Conservation (phyloP, 2,329 filamentous ascomycete genomes). For the Aspergillus piperis region DNA sequence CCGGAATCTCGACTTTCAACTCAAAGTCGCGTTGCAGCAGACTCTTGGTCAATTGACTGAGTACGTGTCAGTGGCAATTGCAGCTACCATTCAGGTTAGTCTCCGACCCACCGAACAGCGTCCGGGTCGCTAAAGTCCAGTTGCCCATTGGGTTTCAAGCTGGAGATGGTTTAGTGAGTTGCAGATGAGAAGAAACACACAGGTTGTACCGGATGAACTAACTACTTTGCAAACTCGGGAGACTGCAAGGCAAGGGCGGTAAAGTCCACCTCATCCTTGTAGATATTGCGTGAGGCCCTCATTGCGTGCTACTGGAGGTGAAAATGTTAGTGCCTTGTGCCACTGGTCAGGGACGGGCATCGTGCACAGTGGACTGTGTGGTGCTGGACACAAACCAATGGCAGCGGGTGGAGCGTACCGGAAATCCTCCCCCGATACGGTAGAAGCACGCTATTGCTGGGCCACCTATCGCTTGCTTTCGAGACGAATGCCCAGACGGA, state of each 20-base stretch:
- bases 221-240: conserved; percentile 61
- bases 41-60: conserved; percentile 70
- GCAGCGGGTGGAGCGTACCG: conserved; percentile 3
- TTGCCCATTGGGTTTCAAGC: conserved; percentile 57
- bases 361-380: not conserved
- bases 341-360: not conserved
- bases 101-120: conserved; percentile 64
- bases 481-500: not conserved
- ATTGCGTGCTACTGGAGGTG: conserved; percentile 24
- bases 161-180: conserved; percentile 26
- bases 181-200: conserved; percentile 36
- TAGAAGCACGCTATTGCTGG: not conserved
- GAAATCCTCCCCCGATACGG: not conserved
- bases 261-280: conserved; percentile 64
- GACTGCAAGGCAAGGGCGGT: conserved; percentile 60
- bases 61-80: conserved; percentile 17
- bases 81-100: conserved; percentile 3
- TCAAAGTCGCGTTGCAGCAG: conserved; percentile 75
- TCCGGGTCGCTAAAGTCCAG: conserved; percentile 79
- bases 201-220: conserved; percentile 35
- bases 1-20: conserved; percentile 68
- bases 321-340: not conserved
- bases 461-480: not conserved
- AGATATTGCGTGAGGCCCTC: conserved; percentile 48
- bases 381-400: not conserved